A percentile compares a stretch with the other conserved stretches of the same genome.
Conservation (phyloP, 169 alveolate species). For the Eimeria praecox region DNA sequence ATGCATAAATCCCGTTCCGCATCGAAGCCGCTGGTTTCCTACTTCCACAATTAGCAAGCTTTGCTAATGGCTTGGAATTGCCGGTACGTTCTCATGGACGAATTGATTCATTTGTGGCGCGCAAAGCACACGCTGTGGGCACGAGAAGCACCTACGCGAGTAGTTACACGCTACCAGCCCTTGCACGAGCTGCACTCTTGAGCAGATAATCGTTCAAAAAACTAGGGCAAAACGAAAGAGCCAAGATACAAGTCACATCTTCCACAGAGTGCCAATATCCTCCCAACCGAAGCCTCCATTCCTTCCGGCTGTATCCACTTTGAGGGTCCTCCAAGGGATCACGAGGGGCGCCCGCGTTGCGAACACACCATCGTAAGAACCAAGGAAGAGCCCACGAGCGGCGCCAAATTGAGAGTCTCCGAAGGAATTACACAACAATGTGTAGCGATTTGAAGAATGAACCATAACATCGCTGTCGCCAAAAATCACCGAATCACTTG, state of each 20-base stretch:
- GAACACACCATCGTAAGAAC: background rate
- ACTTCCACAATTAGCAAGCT: background rate
- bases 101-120: too few relatives aligned
- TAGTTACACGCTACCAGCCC: background rate
- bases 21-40: background rate
- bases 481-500: background rate
- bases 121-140: too few relatives aligned
- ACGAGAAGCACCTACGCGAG: background rate
- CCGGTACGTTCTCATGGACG: too few relatives aligned
- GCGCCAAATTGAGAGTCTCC: background rate
- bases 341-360: background rate
- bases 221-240: background rate
- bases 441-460: background rate
- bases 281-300: background rate
- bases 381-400: background rate
- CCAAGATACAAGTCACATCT: background rate
- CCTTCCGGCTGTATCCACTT: background rate
- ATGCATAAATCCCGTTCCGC: background rate
- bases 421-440: background rate
- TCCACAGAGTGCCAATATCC: background rate
- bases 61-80: background rate
- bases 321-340: background rate
- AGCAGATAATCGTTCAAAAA: background rate
- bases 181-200: background rate
- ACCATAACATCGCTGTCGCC: background rate